These are phyloP conservation scores for Populus deltoides DNA, from an alignment of 345 rosid species.

Conservation along the genomic window DNA sequence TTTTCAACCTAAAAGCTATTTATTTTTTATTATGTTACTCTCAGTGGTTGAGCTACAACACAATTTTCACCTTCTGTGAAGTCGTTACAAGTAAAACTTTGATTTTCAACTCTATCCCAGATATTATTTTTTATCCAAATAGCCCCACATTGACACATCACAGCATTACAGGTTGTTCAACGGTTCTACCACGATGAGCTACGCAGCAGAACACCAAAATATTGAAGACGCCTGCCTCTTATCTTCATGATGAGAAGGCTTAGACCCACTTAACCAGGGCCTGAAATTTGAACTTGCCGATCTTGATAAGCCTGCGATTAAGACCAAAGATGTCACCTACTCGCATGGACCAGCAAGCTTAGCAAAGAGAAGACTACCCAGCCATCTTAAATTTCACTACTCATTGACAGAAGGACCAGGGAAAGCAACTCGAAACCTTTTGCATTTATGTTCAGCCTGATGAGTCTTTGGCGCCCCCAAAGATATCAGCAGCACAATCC, in stretches of 20 bases:
- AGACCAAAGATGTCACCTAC: neutral
- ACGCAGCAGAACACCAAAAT: neutral
- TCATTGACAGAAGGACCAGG: no score
- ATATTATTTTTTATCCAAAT: no score
- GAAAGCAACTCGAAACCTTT: no score
- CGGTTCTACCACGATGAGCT: neutral
- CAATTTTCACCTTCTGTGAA: neutral
- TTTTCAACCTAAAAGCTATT: no score
- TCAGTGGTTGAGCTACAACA: neutral
- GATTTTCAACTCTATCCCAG: no score
- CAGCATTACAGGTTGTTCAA: neutral
- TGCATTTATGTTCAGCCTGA: no score
- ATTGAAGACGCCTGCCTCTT: neutral
- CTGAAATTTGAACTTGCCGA: no score
- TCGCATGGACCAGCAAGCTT: neutral
- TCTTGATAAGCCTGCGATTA: no score
- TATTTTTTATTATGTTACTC: no score
- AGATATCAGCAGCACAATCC: neutral
- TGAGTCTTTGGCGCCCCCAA: neutral
- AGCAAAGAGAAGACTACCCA: neutral
- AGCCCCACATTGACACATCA: neutral
- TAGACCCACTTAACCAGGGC: neutral
- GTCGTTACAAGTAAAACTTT: neutral
- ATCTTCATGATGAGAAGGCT: neutral
- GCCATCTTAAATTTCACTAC: neutral